Evolutionary conservation across 2,329 filamentous ascomycete genomes (phyloP).

Genomic region (Emericellopsis cladophorae): DNA sequence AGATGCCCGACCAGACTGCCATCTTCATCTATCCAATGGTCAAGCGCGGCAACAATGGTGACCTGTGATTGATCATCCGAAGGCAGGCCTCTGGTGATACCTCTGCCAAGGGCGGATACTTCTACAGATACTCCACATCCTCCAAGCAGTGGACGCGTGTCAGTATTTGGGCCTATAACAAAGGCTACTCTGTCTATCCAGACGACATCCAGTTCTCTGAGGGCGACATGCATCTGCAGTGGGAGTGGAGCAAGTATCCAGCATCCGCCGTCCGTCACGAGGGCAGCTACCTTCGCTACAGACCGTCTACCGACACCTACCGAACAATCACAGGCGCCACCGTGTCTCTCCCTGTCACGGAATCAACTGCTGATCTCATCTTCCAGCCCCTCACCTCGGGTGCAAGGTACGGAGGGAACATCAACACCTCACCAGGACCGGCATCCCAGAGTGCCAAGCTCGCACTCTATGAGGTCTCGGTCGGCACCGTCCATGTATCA

Average conservation of each 20-base stretch:
- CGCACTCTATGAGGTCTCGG: slow-evolving; percentile 8
- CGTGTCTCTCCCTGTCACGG: slow-evolving; percentile 6
- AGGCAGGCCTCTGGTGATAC: slow-evolving; percentile 5
- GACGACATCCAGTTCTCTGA: slow-evolving; percentile 13
- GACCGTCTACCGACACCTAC: slow-evolving; percentile 8
- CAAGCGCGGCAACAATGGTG: slow-evolving; percentile 6
- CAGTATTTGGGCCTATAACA: slow-evolving; percentile 8
- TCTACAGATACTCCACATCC: slow-evolving; percentile 6
- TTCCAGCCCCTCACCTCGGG: slow-evolving; percentile 9
- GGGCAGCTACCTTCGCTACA: slow-evolving; percentile 12
- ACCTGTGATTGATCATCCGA: slow-evolving; percentile 8
- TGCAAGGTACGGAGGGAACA: slow-evolving; percentile 7
- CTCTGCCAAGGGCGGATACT: slow-evolving; percentile 6
- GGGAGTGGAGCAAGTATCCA: slow-evolving; percentile 14
- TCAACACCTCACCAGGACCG: slow-evolving; percentile 7
- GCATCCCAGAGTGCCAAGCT: slow-evolving; percentile 9
- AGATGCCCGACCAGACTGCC: slow-evolving; percentile 9
- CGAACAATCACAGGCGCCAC: slow-evolving; percentile 4
- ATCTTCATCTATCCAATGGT: slow-evolving; percentile 7
- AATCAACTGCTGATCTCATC: slow-evolving; percentile 5
- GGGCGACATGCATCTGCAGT: slow-evolving; percentile 12
- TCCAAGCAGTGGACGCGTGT: slow-evolving; percentile 6
- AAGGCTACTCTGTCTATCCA: slow-evolving; percentile 11
- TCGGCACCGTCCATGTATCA: slow-evolving; percentile 5
- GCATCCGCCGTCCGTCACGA: slow-evolving; percentile 12